phyloP scores from a whole-genome alignment of 331 rosid species.

The Saraca asoca region DNA sequence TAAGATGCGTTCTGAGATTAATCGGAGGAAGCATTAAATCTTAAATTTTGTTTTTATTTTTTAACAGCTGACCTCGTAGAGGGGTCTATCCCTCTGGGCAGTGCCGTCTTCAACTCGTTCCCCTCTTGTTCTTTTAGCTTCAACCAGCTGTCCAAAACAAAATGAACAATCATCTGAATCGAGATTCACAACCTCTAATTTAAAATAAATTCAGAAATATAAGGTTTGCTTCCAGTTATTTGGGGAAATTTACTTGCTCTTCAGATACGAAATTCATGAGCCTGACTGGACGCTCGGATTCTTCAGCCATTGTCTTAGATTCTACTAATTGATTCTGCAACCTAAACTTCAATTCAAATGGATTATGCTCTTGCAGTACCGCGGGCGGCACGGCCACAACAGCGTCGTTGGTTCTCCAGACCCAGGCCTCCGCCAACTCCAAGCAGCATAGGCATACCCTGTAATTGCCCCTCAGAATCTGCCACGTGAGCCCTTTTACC shows the following conservation, averaged over 20 bases:
- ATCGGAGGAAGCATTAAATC: neutral
- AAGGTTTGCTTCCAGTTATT: constrained; percentile 12
- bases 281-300: constrained; percentile 54
- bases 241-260: constrained; percentile 61
- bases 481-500: neutral
- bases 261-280: constrained; percentile 86
- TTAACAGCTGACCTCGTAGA: constrained; percentile 59
- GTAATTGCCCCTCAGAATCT: neutral
- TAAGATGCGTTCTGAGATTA: neutral
- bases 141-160: constrained; percentile 56
- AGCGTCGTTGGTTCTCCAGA: too few species aligned
- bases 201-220: too few species aligned
- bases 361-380: too few species aligned
- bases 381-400: too few species aligned
- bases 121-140: constrained; percentile 77
- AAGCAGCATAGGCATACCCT: neutral
- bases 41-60: neutral
- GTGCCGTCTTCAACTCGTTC: constrained; percentile 89
- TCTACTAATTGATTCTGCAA: constrained; percentile 12
- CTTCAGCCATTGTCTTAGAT: constrained; percentile 61
- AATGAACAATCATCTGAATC: too few species aligned
- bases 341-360: neutral
- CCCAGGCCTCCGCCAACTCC: neutral
- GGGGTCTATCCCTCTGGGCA: constrained; percentile 86
- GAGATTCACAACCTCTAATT: too few species aligned